Conservation (phyloP, 805 yeast genomes). For the Saturnispora quitensis region DNA sequence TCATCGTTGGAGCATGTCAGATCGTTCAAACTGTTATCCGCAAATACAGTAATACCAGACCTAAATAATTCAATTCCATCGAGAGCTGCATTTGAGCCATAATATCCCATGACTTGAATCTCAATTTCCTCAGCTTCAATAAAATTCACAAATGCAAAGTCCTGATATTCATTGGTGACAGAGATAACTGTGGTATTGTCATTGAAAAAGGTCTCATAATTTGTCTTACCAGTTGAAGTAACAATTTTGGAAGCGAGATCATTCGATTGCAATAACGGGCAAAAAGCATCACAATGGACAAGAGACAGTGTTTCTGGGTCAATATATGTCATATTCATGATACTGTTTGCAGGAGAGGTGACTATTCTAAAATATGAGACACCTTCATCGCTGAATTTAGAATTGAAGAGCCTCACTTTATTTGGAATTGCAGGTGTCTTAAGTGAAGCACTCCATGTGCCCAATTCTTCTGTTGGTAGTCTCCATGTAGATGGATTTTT, state of each 20-base stretch:
- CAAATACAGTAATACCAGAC: constrained; percentile 52
- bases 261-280: constrained; percentile 52
- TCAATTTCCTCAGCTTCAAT: constrained; percentile 53
- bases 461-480: constrained; percentile 37
- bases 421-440: constrained; percentile 56
- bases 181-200: constrained; percentile 14
- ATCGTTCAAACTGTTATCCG: constrained; percentile 58
- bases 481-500: constrained; percentile 39
- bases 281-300: constrained; percentile 74
- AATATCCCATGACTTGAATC: constrained; percentile 54
- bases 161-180: constrained; percentile 45
- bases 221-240: background rate
- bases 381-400: constrained; percentile 35
- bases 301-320: constrained; percentile 60
- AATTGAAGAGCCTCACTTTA: constrained; percentile 62
- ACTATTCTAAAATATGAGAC: constrained; percentile 60
- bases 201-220: constrained; percentile 13
- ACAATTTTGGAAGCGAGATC: constrained; percentile 20
- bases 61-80: constrained; percentile 68
- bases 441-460: constrained; percentile 56
- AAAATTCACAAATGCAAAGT: constrained; percentile 69
- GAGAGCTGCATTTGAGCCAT: constrained; percentile 62
- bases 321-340: constrained; percentile 82
- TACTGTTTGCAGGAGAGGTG: constrained; percentile 74
- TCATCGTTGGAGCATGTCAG: constrained; percentile 4